Percentiles rank a stretch among this genome's conserved stretches.
phyloP scores from a whole-genome alignment of 352 stramenopile species.

The Globisporangium solare region DNA sequence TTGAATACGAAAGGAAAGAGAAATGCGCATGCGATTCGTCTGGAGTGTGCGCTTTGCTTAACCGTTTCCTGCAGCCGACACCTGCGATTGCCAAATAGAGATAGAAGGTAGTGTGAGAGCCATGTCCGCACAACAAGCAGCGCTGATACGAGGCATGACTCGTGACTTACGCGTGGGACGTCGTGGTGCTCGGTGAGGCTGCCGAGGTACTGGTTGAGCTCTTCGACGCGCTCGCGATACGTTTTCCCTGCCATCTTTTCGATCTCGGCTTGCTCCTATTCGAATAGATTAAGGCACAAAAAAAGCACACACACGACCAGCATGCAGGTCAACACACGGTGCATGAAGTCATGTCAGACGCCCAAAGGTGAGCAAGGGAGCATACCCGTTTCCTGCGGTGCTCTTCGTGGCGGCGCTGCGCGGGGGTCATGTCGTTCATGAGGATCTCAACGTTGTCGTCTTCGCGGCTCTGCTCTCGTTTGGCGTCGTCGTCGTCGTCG shows the following conservation, averaged over 20 bases:
- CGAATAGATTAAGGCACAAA: slow-evolving; percentile 5
- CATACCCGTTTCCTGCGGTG: slow-evolving; percentile 76
- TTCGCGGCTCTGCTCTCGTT: slow-evolving; percentile 13
- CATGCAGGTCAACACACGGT: background rate
- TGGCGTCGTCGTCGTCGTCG: slow-evolving; percentile 3
- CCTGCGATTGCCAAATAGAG: slow-evolving; percentile 21
- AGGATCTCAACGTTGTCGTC: slow-evolving; percentile 24
- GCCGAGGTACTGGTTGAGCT: slow-evolving; percentile 95
- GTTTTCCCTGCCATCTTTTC: slow-evolving; percentile 84
- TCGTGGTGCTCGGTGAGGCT: slow-evolving; percentile 98
- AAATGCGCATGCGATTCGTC: background rate
- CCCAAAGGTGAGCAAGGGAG: slow-evolving; percentile 1
- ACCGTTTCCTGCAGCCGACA: slow-evolving; percentile 89
- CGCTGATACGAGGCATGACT: background rate
- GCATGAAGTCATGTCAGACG: background rate
- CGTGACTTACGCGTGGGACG: slow-evolving; percentile 92
- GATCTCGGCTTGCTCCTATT: slow-evolving; percentile 82
- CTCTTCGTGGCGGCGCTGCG: slow-evolving; percentile 73
- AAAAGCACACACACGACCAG: background rate
- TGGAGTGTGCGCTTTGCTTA: slow-evolving; percentile 38
- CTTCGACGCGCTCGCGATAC: slow-evolving; percentile 92
- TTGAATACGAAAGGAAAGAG: slow-evolving; percentile 1
- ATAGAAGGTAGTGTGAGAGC: background rate
- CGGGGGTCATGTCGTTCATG: slow-evolving; percentile 57
- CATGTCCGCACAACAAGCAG: background rate